phyloP scores from a whole-genome alignment of 2,329 filamentous ascomycete species.

The Canariomyces notabilis region DNA sequence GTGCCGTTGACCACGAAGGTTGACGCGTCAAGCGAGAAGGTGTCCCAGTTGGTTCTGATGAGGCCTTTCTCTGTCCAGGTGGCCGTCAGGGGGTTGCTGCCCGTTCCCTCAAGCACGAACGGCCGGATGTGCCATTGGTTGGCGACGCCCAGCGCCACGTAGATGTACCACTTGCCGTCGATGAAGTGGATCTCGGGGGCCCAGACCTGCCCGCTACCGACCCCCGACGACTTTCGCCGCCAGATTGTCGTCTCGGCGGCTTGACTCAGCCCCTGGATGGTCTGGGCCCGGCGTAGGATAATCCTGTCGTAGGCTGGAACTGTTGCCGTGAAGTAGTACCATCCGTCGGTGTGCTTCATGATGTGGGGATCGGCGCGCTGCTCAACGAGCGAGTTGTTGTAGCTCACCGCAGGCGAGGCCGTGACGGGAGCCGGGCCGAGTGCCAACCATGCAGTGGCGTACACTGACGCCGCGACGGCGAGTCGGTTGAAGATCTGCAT shows the following conservation, averaged over 20 bases:
- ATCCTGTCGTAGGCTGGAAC: conserved; percentile 24
- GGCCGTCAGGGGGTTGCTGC: conserved; percentile 26
- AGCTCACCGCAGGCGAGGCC: conserved; percentile 24
- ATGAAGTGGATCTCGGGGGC: conserved; percentile 51
- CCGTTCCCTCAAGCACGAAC: conserved; percentile 29
- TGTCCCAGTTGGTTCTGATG: conserved; percentile 29
- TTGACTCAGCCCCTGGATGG: conserved; percentile 15
- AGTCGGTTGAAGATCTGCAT: conserved; percentile 4
- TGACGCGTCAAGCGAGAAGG: conserved; percentile 29
- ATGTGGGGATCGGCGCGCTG: conserved; percentile 31
- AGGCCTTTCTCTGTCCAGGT: conserved; percentile 28
- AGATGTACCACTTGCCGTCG: conserved; percentile 49
- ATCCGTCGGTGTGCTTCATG: conserved; percentile 27
- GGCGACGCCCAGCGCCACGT: conserved; percentile 35
- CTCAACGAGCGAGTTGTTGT: conserved; percentile 27
- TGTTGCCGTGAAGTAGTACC: conserved; percentile 23
- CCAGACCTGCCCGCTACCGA: conserved; percentile 45
- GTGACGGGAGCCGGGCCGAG: neutral
- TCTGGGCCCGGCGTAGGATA: conserved; percentile 18
- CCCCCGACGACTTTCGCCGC: conserved; percentile 37
- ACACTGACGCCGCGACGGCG: neutral
- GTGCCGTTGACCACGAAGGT: conserved; percentile 27
- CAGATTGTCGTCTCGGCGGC: conserved; percentile 27
- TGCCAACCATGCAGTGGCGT: neutral
- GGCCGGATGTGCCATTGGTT: conserved; percentile 25